A percentile compares a stretch with the other conserved stretches of the same genome.
Evolutionary conservation across 148 eudicot species (phyloP).

Genomic region (Drosera capensis): DNA sequence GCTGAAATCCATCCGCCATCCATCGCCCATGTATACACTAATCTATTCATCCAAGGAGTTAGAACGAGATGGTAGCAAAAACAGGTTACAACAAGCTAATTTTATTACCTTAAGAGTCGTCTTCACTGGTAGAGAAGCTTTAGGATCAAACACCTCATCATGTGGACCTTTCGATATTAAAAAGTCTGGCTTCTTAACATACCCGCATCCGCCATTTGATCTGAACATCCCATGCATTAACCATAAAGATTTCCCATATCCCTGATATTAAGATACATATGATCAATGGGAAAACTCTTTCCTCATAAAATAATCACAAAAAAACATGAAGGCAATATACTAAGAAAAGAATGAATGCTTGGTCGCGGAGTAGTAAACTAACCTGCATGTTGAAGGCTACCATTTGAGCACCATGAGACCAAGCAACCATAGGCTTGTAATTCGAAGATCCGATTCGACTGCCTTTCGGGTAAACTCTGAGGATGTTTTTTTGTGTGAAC

Average conservation of each 20-base stretch:
- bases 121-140: constrained; percentile 27
- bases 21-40: constrained; percentile 63
- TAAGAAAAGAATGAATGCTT: not conserved
- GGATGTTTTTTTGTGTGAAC: constrained; percentile 43
- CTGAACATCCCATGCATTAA: constrained; percentile 79
- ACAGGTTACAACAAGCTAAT: too few species aligned
- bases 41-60: constrained; percentile 24
- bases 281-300: not conserved
- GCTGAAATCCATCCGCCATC: constrained; percentile 72
- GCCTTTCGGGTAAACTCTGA: constrained; percentile 71
- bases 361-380: not conserved
- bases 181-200: constrained; percentile 66
- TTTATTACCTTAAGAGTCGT: constrained; percentile 46
- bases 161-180: constrained; percentile 33
- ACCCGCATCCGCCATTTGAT: constrained; percentile 72
- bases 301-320: not conserved
- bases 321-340: not conserved
- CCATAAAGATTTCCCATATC: constrained; percentile 66
- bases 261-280: constrained; percentile 20
- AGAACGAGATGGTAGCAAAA: too few species aligned
- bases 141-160: constrained; percentile 54
- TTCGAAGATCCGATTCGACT: constrained; percentile 61
- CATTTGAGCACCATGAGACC: constrained; percentile 85
- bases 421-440: constrained; percentile 42
- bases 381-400: constrained; percentile 84